Conservation (phyloP, 441 rosid species). For the Populus hybrid region DNA sequence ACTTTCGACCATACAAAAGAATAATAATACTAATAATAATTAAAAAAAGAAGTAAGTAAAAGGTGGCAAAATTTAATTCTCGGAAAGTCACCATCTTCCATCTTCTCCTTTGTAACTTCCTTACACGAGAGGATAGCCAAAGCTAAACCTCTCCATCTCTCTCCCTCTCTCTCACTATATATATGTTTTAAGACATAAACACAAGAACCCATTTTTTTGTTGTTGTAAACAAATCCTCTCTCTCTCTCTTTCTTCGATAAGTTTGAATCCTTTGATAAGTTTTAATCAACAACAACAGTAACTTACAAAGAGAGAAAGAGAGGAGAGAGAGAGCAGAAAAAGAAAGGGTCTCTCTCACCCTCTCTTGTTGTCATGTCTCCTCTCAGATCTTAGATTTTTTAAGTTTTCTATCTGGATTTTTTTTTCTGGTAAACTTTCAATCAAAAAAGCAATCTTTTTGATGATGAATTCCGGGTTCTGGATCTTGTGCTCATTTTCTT, state of each 20-base stretch:
- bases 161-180: not conserved
- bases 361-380: slow-evolving; percentile 38
- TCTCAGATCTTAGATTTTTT: slow-evolving; percentile 11
- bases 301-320: slow-evolving; percentile 13
- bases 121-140: slow-evolving; percentile 38
- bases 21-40: no score
- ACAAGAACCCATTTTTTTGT: slow-evolving; percentile 1
- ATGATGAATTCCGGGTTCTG: not conserved
- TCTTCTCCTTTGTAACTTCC: slow-evolving; percentile 26
- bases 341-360: slow-evolving; percentile 34
- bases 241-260: slow-evolving; percentile 13
- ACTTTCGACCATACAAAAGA: not conserved
- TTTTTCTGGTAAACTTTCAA: not conserved
- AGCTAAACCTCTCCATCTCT: not conserved
- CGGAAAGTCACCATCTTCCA: slow-evolving; percentile 36
- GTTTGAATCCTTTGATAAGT: not conserved
- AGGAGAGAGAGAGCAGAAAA: slow-evolving; percentile 23
- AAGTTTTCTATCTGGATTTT: not conserved
- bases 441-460: not conserved
- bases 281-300: slow-evolving; percentile 21
- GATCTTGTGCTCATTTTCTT: not conserved
- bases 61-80: not conserved
- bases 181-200: not conserved
- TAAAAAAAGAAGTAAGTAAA: not conserved
- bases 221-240: slow-evolving; percentile 16